phyloP scores from a whole-genome alignment of 306 rosid species.

The Gynostemma pentaphyllum region DNA sequence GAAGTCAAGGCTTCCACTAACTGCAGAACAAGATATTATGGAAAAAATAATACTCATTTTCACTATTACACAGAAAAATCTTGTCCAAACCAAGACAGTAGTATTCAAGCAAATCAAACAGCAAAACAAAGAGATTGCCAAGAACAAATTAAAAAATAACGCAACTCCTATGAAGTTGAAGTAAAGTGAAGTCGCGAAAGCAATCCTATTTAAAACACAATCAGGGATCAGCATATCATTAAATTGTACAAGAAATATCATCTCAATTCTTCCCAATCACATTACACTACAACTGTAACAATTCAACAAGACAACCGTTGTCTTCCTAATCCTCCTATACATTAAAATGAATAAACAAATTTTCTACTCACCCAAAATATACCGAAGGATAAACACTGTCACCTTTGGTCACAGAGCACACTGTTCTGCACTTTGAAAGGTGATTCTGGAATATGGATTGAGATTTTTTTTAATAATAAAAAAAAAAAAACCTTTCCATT shows the following conservation, averaged over 20 bases:
- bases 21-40: neutral
- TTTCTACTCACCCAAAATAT: neutral
- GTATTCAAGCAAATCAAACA: neutral
- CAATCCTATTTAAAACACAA: neutral
- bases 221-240: neutral
- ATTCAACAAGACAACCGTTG: neutral
- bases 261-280: neutral
- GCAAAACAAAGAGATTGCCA: neutral
- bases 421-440: too few relatives aligned
- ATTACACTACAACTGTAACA: neutral
- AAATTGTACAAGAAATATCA: neutral
- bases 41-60: neutral
- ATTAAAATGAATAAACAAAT: neutral
- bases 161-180: neutral
- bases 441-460: too few relatives aligned
- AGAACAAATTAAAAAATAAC: neutral
- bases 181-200: neutral
- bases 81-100: neutral
- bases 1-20: neutral
- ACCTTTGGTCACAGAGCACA: too few relatives aligned
- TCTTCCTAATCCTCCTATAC: neutral
- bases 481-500: too few relatives aligned
- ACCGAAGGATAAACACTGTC: neutral
- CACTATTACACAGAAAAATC: neutral
- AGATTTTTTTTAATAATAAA: too few relatives aligned